Evolutionary conservation across 768 basidiomycete species (phyloP), one percentile per base, ranked within the genome.

Genomic region (Sporobolomyces pararoseus): DNA sequence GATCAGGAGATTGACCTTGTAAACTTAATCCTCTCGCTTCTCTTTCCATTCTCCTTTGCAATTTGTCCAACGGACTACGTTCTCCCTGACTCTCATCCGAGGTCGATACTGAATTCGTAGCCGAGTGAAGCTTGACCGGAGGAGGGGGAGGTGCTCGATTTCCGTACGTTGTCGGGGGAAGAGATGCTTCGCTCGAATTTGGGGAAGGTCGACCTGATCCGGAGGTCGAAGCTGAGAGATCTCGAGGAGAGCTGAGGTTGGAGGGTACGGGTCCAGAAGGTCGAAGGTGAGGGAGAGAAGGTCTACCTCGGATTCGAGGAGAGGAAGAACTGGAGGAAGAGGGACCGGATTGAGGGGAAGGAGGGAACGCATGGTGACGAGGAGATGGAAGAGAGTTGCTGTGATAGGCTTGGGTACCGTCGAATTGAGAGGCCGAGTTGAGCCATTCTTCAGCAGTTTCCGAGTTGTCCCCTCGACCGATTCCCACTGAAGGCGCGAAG

Each of bases 41-140:
- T 13, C 63, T 35, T 51, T 70, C 66, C 12, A 71, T 52, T 29
- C 53, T 21, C 49, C 32, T 52, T 64, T 69, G 72, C 39, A 75
- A 66, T 34, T 66, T 68, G 50, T 75, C 75, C 1, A 75, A 46
- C 19, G 75, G 75, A 32, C 65, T 68, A 49, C 52, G 50, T n/a
- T 66, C 60, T 19, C 34, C 61, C 4, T 35, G 62, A 27, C 42
- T 23, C 17, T 54, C 57, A 39, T 49, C 65, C 39, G 54, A 34
- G n/a, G 29, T 47, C 34, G 51, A 31, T 16, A 51, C 2, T 29
- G 53, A 62, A 17, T 42, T 39, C 6, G 59, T 55, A 16, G 59
- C 37, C 12, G 34, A 46, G 31, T 54, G 63, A 25, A 42, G 23
- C 35, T 35, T 21, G 34, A 42, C 29, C 13, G 63, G 57, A 35